Conservation (phyloP, 2,329 filamentous ascomycete genomes). For the Hymenoscyphus occultus region DNA sequence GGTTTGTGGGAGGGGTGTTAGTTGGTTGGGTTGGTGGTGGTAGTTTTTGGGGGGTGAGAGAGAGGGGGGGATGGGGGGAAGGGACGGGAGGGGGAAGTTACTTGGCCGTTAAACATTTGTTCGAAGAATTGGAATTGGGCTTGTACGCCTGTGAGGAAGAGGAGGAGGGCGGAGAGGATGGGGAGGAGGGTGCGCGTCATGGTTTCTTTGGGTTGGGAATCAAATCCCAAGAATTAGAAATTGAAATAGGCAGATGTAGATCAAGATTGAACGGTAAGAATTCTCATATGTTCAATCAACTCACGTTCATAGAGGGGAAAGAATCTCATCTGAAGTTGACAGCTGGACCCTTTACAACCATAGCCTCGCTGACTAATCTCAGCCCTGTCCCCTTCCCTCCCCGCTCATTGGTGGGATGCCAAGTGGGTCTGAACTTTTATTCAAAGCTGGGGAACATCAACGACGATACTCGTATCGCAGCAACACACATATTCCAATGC, state of each 20-base stretch:
- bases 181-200: conserved; percentile 34
- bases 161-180: conserved; percentile 48
- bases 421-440: neutral
- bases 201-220: neutral
- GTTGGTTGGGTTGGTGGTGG: conserved; percentile 58
- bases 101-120: conserved; percentile 79
- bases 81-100: conserved; percentile 45
- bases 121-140: conserved; percentile 98
- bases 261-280: neutral
- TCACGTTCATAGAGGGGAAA: neutral
- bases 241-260: neutral
- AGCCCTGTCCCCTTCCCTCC: neutral
- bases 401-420: neutral
- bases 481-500: conserved; percentile 36
- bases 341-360: conserved; percentile 3
- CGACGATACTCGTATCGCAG: conserved; percentile 21
- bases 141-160: conserved; percentile 56
- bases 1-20: conserved; percentile 14
- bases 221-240: neutral
- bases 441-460: conserved; percentile 12
- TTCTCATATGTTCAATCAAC: neutral
- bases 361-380: conserved; percentile 2
- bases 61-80: conserved; percentile 51
- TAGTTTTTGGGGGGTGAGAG: conserved; percentile 40
- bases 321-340: conserved; percentile 5